Evolutionary conservation across 257 asterid species (phyloP).

Genomic region (Solanum bulbocastanum): DNA sequence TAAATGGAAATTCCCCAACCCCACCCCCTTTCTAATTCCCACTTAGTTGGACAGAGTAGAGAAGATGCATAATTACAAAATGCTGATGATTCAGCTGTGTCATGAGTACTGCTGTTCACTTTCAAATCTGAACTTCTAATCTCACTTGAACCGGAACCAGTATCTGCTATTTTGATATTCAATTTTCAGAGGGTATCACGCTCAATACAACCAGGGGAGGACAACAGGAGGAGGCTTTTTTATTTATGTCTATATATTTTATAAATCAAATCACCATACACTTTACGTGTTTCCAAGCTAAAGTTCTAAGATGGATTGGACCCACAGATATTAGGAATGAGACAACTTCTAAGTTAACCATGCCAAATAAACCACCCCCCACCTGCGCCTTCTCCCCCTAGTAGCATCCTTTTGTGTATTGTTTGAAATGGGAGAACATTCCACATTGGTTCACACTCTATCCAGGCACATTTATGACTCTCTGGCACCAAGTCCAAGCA

Average conservation of each 20-base stretch:
- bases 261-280: background rate
- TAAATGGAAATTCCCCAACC: background rate
- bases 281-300: background rate
- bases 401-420: background rate
- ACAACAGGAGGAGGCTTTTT: background rate
- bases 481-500: background rate
- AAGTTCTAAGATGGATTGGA: background rate
- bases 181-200: background rate
- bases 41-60: background rate
- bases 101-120: background rate
- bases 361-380: background rate
- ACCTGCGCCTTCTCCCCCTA: background rate
- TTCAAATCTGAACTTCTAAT: background rate
- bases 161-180: background rate
- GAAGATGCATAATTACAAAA: background rate
- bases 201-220: background rate
- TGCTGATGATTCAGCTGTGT: background rate
- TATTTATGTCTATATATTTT: background rate
- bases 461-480: background rate
- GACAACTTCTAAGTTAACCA: background rate
- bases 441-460: background rate
- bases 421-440: background rate
- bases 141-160: background rate
- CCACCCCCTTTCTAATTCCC: background rate
- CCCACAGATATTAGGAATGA: background rate